Base-by-base conservation (phyloP, 495 filamentous ascomycete genomes). In the Xylaria longipes region DNA sequence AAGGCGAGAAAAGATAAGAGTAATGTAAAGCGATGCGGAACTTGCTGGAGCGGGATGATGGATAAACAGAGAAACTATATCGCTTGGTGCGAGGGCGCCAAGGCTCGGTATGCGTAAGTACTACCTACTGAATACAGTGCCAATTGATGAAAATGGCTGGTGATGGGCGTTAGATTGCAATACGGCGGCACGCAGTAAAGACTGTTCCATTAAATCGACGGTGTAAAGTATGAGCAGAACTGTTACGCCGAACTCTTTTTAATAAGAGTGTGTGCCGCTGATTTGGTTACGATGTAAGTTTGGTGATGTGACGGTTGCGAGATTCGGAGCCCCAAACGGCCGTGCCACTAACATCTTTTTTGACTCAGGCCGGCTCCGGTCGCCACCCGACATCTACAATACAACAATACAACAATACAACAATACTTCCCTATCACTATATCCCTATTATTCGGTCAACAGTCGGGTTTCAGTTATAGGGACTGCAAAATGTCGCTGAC, bases 401-500 rank as follows among this genome's bases (percentile, higher is more conserved):
- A 37, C 29, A 37, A 54, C 22, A 66, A 50, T 33, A 54, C 31
- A 2, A 1, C 43, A 12, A 50, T 50, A 20, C 46, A 37, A 54
- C 22, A 66, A 50, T 33, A 54, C 31, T 17, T 20, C 1, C 20
- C 65, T 43, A 43, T 41, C 35, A 15, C 15, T 41, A 17, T 35
- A 41, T 60, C 25, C 27, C 39, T 5, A 45, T 69, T 50, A 5
- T 27, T 39, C 17, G n/a, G 17, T 25, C 29, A 57, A 46, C 33
- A 20, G 48, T 63, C 57, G 15, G 4, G 12, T 43, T 43, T 5
- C 20, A 29, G 48, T 15, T 20, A 17, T 15, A 20, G 29, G 9
- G n/a, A 20, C 22, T 1, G n/a, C 9, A 56, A 56, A 39, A 95
- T 95, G 92, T 93, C 92, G 71, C 81, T 95, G 64, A 94, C 92